Percentiles rank a stretch among this genome's conserved stretches.
Evolutionary conservation across 768 basidiomycete species (phyloP).

Genomic region (Mycena pura): DNA sequence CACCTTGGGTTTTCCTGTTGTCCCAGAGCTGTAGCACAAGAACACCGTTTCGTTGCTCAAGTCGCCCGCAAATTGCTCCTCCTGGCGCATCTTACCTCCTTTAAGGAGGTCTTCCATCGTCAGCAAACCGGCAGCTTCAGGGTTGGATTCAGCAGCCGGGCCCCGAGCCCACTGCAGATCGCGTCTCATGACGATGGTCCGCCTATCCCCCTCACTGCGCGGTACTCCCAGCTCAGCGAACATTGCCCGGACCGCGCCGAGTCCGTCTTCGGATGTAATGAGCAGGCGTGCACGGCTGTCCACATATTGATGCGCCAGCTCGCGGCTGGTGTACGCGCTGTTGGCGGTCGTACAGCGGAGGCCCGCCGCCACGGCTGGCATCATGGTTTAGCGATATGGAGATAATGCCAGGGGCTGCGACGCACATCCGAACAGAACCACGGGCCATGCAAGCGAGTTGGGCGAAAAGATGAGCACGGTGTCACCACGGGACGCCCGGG

Average conservation of each 20-base stretch:
- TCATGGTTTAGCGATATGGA: neutral
- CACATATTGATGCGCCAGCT: slow-evolving; percentile 61
- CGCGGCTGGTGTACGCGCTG: slow-evolving; percentile 55
- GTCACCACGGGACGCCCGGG: slow-evolving; percentile 39
- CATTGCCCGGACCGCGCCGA: slow-evolving; percentile 27
- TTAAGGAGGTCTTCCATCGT: slow-evolving; percentile 26
- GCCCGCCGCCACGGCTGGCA: slow-evolving; percentile 55
- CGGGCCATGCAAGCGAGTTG: slow-evolving; percentile 60
- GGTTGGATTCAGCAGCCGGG: neutral
- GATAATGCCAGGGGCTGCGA: neutral
- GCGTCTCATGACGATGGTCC: slow-evolving; percentile 12
- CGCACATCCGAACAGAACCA: slow-evolving; percentile 45
- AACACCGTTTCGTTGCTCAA: slow-evolving; percentile 30
- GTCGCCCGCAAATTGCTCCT: slow-evolving; percentile 32
- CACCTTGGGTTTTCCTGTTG: slow-evolving; percentile 49
- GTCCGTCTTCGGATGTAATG: slow-evolving; percentile 55
- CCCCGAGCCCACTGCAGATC: slow-evolving; percentile 19
- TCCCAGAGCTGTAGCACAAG: slow-evolving; percentile 49
- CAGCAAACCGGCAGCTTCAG: slow-evolving; percentile 3
- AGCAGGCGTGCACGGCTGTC: slow-evolving; percentile 55
- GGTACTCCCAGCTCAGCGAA: slow-evolving; percentile 23
- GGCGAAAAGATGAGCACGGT: slow-evolving; percentile 59
- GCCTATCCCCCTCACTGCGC: slow-evolving; percentile 16
- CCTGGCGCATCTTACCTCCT: slow-evolving; percentile 18
- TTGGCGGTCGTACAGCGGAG: slow-evolving; percentile 60